Percentiles rank a stretch among this genome's conserved stretches.
These are phyloP conservation scores for Mycena haematopus DNA, from an alignment of 768 basidiomycete species.

Conservation along the genomic window DNA sequence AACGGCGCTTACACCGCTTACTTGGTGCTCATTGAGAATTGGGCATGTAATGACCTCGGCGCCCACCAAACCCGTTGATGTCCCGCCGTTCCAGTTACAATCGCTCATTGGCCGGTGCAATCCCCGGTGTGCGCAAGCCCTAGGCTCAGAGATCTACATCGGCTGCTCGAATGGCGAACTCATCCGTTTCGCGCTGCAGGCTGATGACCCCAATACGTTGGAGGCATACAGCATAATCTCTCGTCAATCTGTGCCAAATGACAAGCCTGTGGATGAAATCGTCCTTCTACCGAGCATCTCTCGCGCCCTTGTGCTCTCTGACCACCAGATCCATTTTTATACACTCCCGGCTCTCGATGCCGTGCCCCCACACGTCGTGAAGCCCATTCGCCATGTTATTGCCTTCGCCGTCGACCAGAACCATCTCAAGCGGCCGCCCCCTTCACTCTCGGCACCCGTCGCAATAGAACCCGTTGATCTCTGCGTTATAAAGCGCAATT, in stretches of 20 bases:
- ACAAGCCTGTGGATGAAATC: constrained; percentile 81
- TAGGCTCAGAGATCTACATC: constrained; percentile 83
- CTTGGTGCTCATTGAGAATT: neutral
- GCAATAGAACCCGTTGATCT: constrained; percentile 66
- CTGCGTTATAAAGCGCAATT: constrained; percentile 71
- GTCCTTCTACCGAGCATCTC: constrained; percentile 78
- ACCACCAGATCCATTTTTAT: constrained; percentile 78
- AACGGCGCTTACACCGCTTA: neutral
- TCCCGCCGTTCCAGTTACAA: constrained; percentile 69
- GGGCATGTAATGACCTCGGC: constrained; percentile 43
- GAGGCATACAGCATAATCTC: constrained; percentile 72
- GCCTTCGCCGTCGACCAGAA: constrained; percentile 85
- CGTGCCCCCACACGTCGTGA: constrained; percentile 61
- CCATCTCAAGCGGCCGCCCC: constrained; percentile 60
- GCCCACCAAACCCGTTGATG: constrained; percentile 50
- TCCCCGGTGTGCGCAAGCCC: constrained; percentile 7
- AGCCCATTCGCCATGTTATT: constrained; percentile 81
- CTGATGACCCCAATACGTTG: constrained; percentile 57
- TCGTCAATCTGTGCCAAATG: constrained; percentile 69
- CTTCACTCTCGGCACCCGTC: constrained; percentile 45
- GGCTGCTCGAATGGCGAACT: constrained; percentile 44
- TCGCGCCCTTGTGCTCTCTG: constrained; percentile 76
- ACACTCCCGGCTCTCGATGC: constrained; percentile 82
- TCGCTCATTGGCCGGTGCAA: constrained; percentile 37
- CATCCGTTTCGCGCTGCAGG: constrained; percentile 24